phyloP scores from a whole-genome alignment of 805 yeast genomes.

The Kurtzmaniella fragi region DNA sequence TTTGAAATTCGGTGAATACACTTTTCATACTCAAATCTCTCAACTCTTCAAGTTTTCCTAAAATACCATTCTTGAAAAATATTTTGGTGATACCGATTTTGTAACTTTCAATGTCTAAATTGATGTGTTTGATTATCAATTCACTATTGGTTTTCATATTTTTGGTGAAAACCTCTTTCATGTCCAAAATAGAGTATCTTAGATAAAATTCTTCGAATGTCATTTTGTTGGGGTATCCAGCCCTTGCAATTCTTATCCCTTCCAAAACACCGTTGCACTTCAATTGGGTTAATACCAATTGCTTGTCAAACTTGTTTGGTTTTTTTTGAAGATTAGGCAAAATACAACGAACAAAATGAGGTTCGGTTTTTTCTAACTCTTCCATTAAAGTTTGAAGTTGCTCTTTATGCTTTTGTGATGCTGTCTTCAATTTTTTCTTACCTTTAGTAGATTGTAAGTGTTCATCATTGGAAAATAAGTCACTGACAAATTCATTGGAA shows the following conservation, averaged over 20 bases:
- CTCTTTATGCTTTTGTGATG: slow-evolving; percentile 83
- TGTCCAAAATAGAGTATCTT: slow-evolving; percentile 64
- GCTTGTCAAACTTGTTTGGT: slow-evolving; percentile 67
- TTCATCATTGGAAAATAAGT: slow-evolving; percentile 44
- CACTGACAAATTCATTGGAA: slow-evolving; percentile 47
- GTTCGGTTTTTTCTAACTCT: slow-evolving; percentile 76
- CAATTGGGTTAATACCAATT: slow-evolving; percentile 78
- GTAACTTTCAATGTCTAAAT: slow-evolving; percentile 55
- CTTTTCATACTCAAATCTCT: slow-evolving; percentile 61
- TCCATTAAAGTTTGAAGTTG: slow-evolving; percentile 69
- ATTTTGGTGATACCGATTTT: slow-evolving; percentile 69
- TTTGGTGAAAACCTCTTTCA: slow-evolving; percentile 40
- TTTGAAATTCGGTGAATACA: slow-evolving; percentile 58
- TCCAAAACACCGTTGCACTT: slow-evolving; percentile 97
- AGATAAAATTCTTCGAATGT: slow-evolving; percentile 73
- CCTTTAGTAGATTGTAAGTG: slow-evolving; percentile 10
- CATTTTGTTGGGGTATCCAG: slow-evolving; percentile 94
- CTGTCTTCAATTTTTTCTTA: slow-evolving; percentile 49
- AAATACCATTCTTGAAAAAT: slow-evolving; percentile 71
- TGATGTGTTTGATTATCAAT: slow-evolving; percentile 55
- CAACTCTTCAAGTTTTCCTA: slow-evolving; percentile 71
- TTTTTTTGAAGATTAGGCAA: slow-evolving; percentile 78
- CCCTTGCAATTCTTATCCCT: slow-evolving; percentile 94
- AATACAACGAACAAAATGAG: slow-evolving; percentile 95
- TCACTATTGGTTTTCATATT: slow-evolving; percentile 66